phyloP scores from a whole-genome alignment of 495 filamentous ascomycete genomes.

The Podospora anserina region DNA sequence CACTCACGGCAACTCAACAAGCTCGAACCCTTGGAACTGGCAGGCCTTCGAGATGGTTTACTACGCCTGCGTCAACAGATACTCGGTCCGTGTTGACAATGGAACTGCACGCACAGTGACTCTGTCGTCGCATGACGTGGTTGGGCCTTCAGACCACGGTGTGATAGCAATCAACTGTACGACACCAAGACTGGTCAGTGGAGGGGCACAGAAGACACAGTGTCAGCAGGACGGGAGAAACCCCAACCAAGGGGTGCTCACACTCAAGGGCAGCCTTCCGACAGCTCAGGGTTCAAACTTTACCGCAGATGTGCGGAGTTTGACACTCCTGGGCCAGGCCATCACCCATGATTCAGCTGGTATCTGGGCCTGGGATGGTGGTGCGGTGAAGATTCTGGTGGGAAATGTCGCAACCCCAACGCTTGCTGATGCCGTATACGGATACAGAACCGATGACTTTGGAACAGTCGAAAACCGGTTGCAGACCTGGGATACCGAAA shows the following conservation, averaged over 20 bases:
- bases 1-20: constrained; percentile 6
- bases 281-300: constrained; percentile 7
- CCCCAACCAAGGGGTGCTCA: neutral
- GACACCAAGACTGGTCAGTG: constrained; percentile 8
- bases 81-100: constrained; percentile 9
- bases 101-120: constrained; percentile 5
- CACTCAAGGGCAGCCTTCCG: neutral
- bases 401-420: constrained; percentile 11
- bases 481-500: neutral
- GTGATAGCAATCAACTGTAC: constrained; percentile 13
- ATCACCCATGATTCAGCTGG: constrained; percentile 16
- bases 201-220: constrained; percentile 3
- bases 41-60: constrained; percentile 17
- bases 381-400: constrained; percentile 2
- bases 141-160: neutral
- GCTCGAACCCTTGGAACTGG: constrained; percentile 11
- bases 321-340: constrained; percentile 6
- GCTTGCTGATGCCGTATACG: constrained; percentile 14
- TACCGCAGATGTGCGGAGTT: constrained; percentile 16
- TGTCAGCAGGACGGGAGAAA: neutral
- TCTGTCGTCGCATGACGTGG: constrained; percentile 1
- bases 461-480: neutral
- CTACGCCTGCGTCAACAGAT: constrained; percentile 15
- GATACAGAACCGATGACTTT: neutral
- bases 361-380: constrained; percentile 17